Evolutionary conservation across 345 rosid species (phyloP).

Genomic region (Citrus medica): DNA sequence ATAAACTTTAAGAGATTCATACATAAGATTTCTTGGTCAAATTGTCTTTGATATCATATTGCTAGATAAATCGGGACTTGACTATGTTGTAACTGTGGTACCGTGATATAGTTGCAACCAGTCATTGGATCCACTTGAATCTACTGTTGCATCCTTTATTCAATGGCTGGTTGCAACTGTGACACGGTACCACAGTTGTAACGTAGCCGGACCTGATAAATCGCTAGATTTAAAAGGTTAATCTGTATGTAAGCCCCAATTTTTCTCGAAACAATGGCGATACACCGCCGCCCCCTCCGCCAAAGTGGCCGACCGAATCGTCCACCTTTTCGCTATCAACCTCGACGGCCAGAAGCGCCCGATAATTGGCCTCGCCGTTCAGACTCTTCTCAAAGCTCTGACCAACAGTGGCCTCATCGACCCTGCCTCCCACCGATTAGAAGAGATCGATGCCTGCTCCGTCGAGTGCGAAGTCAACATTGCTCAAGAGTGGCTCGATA

Average conservation of each 20-base stretch:
- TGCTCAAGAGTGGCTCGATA: constrained; percentile 93
- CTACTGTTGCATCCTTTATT: no score
- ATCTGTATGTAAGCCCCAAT: not conserved
- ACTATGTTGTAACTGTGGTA: no score
- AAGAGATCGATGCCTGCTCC: constrained; percentile 97
- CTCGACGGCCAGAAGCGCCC: constrained; percentile 68
- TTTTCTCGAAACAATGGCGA: constrained; percentile 32
- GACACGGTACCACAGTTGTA: no score
- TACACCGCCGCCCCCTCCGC: constrained; percentile 38
- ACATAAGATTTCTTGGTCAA: no score
- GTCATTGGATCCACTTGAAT: fast-evolving
- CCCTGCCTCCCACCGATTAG: constrained; percentile 87
- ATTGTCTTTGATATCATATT: no score
- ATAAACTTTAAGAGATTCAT: no score
- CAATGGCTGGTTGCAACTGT: no score
- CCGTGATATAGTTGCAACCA: no score
- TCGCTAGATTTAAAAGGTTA: no score
- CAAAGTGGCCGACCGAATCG: constrained; percentile 87
- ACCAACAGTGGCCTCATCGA: constrained; percentile 75
- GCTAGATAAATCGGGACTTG: no score
- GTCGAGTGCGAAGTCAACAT: constrained; percentile 97
- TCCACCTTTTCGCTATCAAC: constrained; percentile 83
- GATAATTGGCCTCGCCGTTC: constrained; percentile 78
- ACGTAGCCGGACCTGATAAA: no score
- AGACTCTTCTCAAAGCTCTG: constrained; percentile 80